phyloP scores from a whole-genome alignment of 371 early-diverging fungal species.

The Zopfochytrium polystomum region DNA sequence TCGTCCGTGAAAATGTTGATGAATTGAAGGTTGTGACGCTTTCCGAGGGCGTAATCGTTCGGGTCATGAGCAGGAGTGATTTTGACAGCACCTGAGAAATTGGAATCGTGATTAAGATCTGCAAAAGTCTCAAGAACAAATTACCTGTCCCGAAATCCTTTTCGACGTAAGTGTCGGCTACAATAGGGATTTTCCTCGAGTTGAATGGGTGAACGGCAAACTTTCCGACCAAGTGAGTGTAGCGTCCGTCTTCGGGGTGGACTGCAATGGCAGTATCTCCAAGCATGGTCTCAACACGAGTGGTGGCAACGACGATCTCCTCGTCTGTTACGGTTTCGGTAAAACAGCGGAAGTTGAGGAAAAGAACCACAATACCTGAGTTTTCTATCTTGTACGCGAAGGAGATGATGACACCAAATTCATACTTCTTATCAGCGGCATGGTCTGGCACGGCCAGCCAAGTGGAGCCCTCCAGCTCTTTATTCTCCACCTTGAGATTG shows the following conservation, averaged over 20 bases:
- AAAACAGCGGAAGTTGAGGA: no score
- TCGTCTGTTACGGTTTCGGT: slow-evolving; percentile 57
- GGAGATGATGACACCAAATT: slow-evolving; percentile 96
- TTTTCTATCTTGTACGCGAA: slow-evolving; percentile 88
- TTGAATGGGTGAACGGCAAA: slow-evolving; percentile 95
- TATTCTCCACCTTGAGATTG: slow-evolving; percentile 70
- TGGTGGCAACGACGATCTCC: slow-evolving; percentile 94
- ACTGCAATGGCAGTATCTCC: slow-evolving; percentile 98
- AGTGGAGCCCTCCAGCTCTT: slow-evolving; percentile 83
- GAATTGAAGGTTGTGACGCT: slow-evolving; percentile 88
- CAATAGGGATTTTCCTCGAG: slow-evolving; percentile 84
- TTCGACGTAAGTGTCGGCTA: slow-evolving; percentile 91
- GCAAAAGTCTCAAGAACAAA: neutral
- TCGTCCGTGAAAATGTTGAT: slow-evolving; percentile 96
- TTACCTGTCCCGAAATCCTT: slow-evolving; percentile 88
- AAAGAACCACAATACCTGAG: no score
- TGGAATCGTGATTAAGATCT: neutral
- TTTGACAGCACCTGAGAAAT: slow-evolving; percentile 89
- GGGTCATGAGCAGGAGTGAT: slow-evolving; percentile 99
- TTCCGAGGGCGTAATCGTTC: slow-evolving; percentile 97
- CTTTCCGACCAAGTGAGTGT: slow-evolving; percentile 89
- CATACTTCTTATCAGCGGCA: slow-evolving; percentile 85
- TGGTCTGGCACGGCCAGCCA: slow-evolving; percentile 88
- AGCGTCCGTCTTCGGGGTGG: slow-evolving; percentile 88
- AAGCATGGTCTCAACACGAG: slow-evolving; percentile 99